Evolutionary conservation across 192 early-diverging fungal genomes (phyloP).

Genomic region (Coemansia asiatica): DNA sequence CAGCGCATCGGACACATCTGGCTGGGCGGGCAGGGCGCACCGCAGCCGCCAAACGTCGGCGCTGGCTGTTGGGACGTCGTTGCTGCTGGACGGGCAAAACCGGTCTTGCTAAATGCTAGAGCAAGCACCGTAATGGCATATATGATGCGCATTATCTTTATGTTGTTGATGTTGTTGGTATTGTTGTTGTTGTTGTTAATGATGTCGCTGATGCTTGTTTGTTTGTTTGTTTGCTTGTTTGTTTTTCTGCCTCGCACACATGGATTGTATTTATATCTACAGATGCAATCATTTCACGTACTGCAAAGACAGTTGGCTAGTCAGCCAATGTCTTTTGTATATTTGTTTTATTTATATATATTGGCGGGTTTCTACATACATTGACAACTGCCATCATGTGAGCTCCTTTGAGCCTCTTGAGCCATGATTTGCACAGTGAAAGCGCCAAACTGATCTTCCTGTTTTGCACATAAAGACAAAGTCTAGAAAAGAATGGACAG

Average conservation of each 20-base stretch:
- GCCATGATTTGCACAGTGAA: not conserved
- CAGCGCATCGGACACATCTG: constrained; percentile 1
- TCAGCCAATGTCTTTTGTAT: not conserved
- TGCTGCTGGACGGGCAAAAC: not conserved
- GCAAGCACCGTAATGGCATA: too few relatives aligned
- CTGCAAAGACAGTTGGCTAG: not conserved
- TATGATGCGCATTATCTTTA: too few relatives aligned
- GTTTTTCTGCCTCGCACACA: not conserved
- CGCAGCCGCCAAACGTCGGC: constrained; percentile 1
- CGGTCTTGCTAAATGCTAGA: too few relatives aligned
- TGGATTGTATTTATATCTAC: not conserved
- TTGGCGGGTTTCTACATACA: too few relatives aligned
- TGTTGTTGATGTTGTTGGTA: too few relatives aligned
- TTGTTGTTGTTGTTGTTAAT: too few relatives aligned
- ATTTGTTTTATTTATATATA: not conserved
- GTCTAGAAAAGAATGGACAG: not conserved
- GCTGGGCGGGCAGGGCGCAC: constrained; percentile 3
- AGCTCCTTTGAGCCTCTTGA: not conserved
- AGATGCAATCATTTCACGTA: not conserved
- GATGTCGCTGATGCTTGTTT: too few relatives aligned
- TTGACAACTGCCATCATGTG: too few relatives aligned
- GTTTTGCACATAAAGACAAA: too few relatives aligned
- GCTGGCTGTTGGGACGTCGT: constrained; percentile 2
- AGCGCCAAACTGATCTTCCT: not conserved
- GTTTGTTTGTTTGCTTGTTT: too few relatives aligned